A percentile compares a stretch with the other conserved stretches of the same genome.
These are phyloP conservation scores for Trametes cingulata DNA, from an alignment of 768 basidiomycete species.

Conservation along the genomic window DNA sequence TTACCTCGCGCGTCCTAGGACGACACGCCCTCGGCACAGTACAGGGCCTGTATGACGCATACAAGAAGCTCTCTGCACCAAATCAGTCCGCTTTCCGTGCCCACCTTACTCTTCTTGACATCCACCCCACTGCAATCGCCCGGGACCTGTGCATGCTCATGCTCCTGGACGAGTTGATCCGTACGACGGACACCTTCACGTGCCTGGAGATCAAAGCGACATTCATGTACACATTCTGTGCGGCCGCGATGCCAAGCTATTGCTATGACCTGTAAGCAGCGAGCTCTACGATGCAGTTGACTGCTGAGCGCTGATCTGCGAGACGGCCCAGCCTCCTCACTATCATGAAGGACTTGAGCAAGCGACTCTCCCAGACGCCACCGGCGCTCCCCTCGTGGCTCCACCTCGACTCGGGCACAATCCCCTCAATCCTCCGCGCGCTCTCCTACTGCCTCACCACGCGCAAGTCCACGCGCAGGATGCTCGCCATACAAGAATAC, in stretches of 20 bases:
- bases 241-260: conserved; percentile 4
- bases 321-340: conserved; percentile 1
- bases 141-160: conserved; percentile 22
- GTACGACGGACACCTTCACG: conserved; percentile 1
- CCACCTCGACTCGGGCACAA: conserved; percentile 14
- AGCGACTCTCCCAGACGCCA: conserved; percentile 2
- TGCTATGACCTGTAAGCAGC: conserved; percentile 7
- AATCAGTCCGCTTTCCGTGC: conserved; percentile 2
- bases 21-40: conserved; percentile 19
- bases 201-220: conserved; percentile 14
- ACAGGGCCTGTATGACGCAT: conserved; percentile 5
- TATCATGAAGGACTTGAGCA: not conserved
- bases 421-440: not conserved
- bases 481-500: not conserved
- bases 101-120: conserved; percentile 24
- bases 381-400: conserved; percentile 20
- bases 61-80: not conserved
- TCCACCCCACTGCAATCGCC: conserved; percentile 19
- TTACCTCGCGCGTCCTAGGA: not conserved
- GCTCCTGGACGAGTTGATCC: conserved; percentile 14
- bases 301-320: not conserved
- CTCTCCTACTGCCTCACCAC: conserved; percentile 1
- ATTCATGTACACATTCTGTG: conserved; percentile 7
- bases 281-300: too few relatives aligned
- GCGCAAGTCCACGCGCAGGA: conserved; percentile 1